Base-by-base conservation (phyloP, 441 rosid species). In the Manihot esculenta region DNA sequence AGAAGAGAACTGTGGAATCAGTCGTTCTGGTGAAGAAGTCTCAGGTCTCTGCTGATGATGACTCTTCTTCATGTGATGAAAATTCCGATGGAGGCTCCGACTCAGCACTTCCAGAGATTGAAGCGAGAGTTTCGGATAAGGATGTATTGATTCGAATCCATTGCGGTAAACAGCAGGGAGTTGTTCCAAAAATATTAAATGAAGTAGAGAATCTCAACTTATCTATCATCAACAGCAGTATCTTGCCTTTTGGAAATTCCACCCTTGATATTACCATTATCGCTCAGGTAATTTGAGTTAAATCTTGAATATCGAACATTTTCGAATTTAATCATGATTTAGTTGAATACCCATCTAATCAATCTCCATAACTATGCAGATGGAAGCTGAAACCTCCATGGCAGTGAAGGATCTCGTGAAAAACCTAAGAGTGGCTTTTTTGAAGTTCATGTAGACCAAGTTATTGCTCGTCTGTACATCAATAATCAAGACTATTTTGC, bases 61-160 rank as follows among this genome's bases (percentile, higher is more conserved):
- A 85, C 14, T 73, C 80, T 15, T 83, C 82, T 33, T 84, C 86
- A 44, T 78, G 72, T 17, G 84, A 83, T 58, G 89, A 69, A 38
- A 79, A 79, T 74, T 74, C 73, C 9, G 83, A 75, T 27, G 79
- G 74, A 41, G 57, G 56, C 62, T 71, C 61, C 53, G 71, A 76
- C 59, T 81, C 49, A 68, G 64, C 78, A 0, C 81, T 90, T 35
- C 99, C 96, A 0, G 90, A 92, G 78, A 90, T 94, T 20, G 99
- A 94, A 84, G 97, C 92, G 0, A 81, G 86, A 75, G 82, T 82
- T 44, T 83, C 88, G 0, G 95, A 81, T 26, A 80, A 76, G 41
- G 93, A 90, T 62, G 83, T 94, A 33, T 84, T 94, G 7, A 81
- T 94, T 57, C 84, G 89, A 65, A 81, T 94, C 76, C 94, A 89